Evolutionary conservation across 2,329 filamentous ascomycete genomes (phyloP), one percentile per base, ranked within the genome.

Genomic region (Aspergillus clavatus): DNA sequence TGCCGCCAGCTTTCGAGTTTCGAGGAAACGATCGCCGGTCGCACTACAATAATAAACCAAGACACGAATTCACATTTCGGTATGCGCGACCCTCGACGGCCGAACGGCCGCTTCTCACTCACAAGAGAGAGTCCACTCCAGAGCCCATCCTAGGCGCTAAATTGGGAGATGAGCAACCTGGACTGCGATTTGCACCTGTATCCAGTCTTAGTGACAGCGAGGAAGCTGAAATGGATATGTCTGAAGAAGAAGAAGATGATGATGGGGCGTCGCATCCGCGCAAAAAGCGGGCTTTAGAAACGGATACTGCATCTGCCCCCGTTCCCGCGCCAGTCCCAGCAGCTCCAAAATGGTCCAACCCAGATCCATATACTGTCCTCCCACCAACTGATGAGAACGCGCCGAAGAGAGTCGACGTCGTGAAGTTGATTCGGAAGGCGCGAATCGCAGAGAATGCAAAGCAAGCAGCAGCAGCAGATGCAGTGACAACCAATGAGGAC

Each of bases 381-480:
- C 91, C 91, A 7, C 89, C 89, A 5, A 80, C 83, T 0, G 86
- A 90, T 53, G 85, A 89, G 43, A 75, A 73, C 4, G 76, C 80
- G 29, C 78, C 79, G 16, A 94, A 93, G 69, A 89, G 85, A 67
- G 84, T 82, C 55, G 89, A 96, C 54, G 84, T 96, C 29, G 87
- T 97, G 27, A 87, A 94, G 59, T 69, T 95, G 49, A 96, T 97
- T 56, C 84, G 90, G 56, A 96, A 95, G 62, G 88, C 90, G 2
- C 87, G 90, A 38, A 74, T 89, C 26, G 80, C 83, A 28, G 69
- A 73, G 3, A 51, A 42, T 22, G 66, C 71, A 5, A 61, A 69
- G 7, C 69, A 74, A 21, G 73, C 77, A 23, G 66, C 74, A 0
- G 70, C 74, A 8, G 70, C 77, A 1, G 75, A 81, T 18, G 73